Evolutionary conservation across 495 filamentous ascomycete species (phyloP).

Genomic region (Mycothermus thermophilus): DNA sequence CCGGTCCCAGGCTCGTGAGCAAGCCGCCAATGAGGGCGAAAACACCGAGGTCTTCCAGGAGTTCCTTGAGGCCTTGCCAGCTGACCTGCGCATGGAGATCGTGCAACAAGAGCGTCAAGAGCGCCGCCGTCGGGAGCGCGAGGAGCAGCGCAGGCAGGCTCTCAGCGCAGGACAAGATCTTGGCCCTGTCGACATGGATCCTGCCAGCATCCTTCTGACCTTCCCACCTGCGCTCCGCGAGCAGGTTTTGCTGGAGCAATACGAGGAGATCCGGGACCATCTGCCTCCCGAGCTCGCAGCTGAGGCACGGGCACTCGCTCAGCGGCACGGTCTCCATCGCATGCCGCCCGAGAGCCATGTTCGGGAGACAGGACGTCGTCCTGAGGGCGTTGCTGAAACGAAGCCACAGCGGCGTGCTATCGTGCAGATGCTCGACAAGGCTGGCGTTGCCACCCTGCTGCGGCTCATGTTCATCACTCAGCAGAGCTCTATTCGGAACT

Average conservation of each 20-base stretch:
- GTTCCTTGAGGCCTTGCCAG: conserved; percentile 84
- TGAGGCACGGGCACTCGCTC: conserved; percentile 57
- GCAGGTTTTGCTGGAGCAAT: conserved; percentile 78
- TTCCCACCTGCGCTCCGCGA: conserved; percentile 75
- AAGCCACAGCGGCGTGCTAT: conserved; percentile 67
- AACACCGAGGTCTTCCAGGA: conserved; percentile 85
- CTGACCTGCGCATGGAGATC: conserved; percentile 79
- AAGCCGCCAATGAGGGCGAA: conserved; percentile 52
- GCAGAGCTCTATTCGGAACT: conserved; percentile 59
- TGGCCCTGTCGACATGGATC: conserved; percentile 73
- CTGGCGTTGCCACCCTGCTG: conserved; percentile 83
- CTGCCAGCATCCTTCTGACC: conserved; percentile 82
- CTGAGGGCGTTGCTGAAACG: conserved; percentile 18
- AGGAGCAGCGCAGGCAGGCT: conserved; percentile 47
- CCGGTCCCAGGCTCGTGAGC: conserved; percentile 61
- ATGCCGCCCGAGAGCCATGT: conserved; percentile 12
- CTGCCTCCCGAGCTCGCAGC: conserved; percentile 72
- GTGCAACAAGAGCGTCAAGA: conserved; percentile 80
- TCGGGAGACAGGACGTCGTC: conserved; percentile 17
- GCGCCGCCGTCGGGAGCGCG: conserved; percentile 76
- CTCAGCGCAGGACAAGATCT: conserved; percentile 38
- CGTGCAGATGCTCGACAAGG: conserved; percentile 92
- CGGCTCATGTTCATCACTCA: conserved; percentile 95
- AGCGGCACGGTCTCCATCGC: conserved; percentile 14
- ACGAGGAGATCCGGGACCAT: conserved; percentile 75